These are phyloP conservation scores for Biscogniauxia mediterranea DNA, from an alignment of 2,329 filamentous ascomycete genomes.

Conservation along the genomic window DNA sequence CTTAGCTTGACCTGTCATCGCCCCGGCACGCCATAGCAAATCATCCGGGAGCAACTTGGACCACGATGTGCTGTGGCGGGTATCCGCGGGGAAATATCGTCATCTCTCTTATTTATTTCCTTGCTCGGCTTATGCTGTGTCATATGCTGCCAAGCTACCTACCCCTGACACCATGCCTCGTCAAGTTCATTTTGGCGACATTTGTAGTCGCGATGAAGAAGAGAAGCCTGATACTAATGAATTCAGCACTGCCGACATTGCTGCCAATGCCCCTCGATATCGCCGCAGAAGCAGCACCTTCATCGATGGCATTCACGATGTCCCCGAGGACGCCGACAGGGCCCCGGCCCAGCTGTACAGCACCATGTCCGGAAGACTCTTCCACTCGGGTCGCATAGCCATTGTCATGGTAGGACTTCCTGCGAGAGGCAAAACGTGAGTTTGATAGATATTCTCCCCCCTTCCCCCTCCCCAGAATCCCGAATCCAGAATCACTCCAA, in stretches of 20 bases:
- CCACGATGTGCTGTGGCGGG: no score
- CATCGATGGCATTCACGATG: slow-evolving; percentile 94
- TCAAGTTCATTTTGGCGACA: slow-evolving; percentile 20
- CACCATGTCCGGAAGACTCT: slow-evolving; percentile 93
- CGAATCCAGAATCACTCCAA: background rate
- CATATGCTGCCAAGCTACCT: background rate
- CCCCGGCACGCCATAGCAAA: no score
- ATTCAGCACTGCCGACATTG: slow-evolving; percentile 80
- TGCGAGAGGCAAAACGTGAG: slow-evolving; percentile 89
- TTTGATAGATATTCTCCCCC: slow-evolving; percentile 12
- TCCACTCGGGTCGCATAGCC: slow-evolving; percentile 94
- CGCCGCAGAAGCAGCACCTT: slow-evolving; percentile 92
- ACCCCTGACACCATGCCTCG: slow-evolving; percentile 12
- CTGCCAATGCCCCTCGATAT: slow-evolving; percentile 85
- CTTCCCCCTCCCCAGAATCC: background rate
- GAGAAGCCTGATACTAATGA: slow-evolving; percentile 33
- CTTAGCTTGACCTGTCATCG: background rate
- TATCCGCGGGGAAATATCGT: background rate
- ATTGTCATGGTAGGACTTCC: slow-evolving; percentile 96
- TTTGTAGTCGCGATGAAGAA: slow-evolving; percentile 13
- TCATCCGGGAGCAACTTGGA: no score
- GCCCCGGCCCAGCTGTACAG: slow-evolving; percentile 97
- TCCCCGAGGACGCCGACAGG: slow-evolving; percentile 76
- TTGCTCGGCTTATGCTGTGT: no score
- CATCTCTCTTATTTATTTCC: background rate